These are phyloP conservation scores for Austroboletus novae-zelandiae DNA, from an alignment of 1,284 basidiomycete species.

Conservation along the genomic window DNA sequence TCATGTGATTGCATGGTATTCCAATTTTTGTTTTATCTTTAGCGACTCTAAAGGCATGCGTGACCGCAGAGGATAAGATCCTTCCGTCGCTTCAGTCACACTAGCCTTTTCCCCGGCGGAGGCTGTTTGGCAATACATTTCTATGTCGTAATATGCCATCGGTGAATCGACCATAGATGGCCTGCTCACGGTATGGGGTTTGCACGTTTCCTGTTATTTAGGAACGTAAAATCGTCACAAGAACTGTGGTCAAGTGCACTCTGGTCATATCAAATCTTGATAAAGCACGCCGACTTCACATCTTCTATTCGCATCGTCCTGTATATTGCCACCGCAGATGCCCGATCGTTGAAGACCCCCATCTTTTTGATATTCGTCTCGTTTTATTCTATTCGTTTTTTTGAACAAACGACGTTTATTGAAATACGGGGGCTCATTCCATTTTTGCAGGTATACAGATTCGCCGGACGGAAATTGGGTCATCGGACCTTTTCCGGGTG, in stretches of 20 bases:
- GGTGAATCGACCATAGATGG: background rate
- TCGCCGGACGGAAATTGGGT: constrained; percentile 77
- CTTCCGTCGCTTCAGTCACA: constrained; percentile 19
- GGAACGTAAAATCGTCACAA: background rate
- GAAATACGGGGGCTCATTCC: background rate
- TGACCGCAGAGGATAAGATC: constrained; percentile 12
- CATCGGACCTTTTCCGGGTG: constrained; percentile 62
- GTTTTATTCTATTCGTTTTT: background rate
- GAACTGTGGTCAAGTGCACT: background rate
- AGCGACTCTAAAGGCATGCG: background rate
- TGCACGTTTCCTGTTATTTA: background rate
- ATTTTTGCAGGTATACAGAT: constrained; percentile 65
- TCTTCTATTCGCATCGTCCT: background rate
- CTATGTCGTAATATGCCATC: constrained; percentile 2
- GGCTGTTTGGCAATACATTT: background rate
- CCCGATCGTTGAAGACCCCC: constrained; percentile 9
- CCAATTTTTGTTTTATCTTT: background rate
- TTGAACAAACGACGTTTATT: background rate
- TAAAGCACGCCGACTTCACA: background rate
- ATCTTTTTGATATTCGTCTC: constrained; percentile 4
- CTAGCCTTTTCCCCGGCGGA: background rate
- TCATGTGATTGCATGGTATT: background rate
- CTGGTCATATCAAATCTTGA: background rate
- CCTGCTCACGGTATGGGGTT: background rate
- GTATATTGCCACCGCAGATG: background rate